Conservation (phyloP, 2,329 filamentous ascomycete genomes). For the Teratosphaeria zuluensis region DNA sequence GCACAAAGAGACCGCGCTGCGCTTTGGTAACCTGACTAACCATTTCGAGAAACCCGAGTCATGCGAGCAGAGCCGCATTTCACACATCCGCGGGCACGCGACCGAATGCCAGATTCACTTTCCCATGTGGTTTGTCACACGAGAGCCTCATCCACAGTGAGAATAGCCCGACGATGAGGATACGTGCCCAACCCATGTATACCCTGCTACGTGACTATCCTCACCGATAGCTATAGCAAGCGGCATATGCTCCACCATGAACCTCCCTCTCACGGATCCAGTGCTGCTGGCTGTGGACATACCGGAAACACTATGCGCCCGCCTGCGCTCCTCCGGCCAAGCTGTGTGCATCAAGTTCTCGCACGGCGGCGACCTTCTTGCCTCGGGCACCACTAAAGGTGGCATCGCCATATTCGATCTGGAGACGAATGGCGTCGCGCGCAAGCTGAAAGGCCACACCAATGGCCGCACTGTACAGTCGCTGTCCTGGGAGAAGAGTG, state of each 20-base stretch:
- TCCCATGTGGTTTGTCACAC: background rate
- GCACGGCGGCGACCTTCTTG: slow-evolving; percentile 85
- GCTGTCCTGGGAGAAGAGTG: slow-evolving; percentile 87
- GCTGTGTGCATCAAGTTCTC: slow-evolving; percentile 73
- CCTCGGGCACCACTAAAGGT: slow-evolving; percentile 82
- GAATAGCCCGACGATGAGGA: background rate
- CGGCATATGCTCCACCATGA: slow-evolving; percentile 3
- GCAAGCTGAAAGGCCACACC: slow-evolving; percentile 87
- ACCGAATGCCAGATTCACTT: background rate
- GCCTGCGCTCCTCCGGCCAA: slow-evolving; percentile 60
- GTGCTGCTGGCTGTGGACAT: slow-evolving; percentile 71
- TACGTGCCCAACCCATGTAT: background rate
- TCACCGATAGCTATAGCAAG: background rate
- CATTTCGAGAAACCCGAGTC: background rate
- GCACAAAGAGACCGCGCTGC: background rate
- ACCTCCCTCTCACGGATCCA: slow-evolving; percentile 57
- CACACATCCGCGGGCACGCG: background rate
- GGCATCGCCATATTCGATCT: slow-evolving; percentile 94
- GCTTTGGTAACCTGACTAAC: background rate
- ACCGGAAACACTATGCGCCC: slow-evolving; percentile 79
- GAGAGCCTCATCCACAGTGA: background rate
- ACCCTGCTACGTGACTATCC: background rate
- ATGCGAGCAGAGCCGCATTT: too few relatives aligned
- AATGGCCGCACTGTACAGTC: slow-evolving; percentile 72
- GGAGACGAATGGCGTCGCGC: slow-evolving; percentile 92